Evolutionary conservation across 2,329 filamentous ascomycete genomes (phyloP), one percentile per base, ranked within the genome.

Genomic region (Cryoendolithus antarcticus): DNA sequence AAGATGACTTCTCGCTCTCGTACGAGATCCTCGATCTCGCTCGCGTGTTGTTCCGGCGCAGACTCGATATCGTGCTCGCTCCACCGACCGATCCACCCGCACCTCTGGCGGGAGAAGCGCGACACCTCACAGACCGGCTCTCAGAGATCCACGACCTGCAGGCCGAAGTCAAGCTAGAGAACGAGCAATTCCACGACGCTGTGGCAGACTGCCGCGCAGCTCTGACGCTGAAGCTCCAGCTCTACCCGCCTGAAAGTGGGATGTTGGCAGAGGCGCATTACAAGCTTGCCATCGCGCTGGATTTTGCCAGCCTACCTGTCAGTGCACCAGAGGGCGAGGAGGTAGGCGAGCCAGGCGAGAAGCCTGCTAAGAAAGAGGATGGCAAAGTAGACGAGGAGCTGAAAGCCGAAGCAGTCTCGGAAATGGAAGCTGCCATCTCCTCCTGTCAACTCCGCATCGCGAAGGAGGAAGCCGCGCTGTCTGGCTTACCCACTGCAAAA

Each of bases 81-180:
- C 15, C 15, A 5, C 15, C 15, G 15, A 19, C 15, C 15, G 15
- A 19, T 3, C 15, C 15, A 5, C 15, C 15, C 5, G 15, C 15
- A 5, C 5, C 15, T 5, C 15, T 19, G 5, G 5, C 15, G 15
- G 15, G 15, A 19, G 15, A 19, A 19, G 15, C 15, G 15, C 15
- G 15, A 19, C 76, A 82, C 44, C 69, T 88, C 55, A 88, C 86
- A 62, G 85, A 93, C 62, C 78, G 86, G 41, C 73, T 96, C 27
- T 86, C 86, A 44, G 91, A 98, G 57, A 93, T 86, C 6, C 86
- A 95, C 59, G 88, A 95, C 58, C 74, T 94, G 40, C 82, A 96
- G 45, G 84, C 88, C 7, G 91, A 98, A 62, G 95, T 98, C 45
- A 93, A 83, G n/a, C 70, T 98, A 21, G 91, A 98, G 65, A 94